Evolutionary conservation across 192 early-diverging fungal species (phyloP).

Genomic region (Coemansia sp.): DNA sequence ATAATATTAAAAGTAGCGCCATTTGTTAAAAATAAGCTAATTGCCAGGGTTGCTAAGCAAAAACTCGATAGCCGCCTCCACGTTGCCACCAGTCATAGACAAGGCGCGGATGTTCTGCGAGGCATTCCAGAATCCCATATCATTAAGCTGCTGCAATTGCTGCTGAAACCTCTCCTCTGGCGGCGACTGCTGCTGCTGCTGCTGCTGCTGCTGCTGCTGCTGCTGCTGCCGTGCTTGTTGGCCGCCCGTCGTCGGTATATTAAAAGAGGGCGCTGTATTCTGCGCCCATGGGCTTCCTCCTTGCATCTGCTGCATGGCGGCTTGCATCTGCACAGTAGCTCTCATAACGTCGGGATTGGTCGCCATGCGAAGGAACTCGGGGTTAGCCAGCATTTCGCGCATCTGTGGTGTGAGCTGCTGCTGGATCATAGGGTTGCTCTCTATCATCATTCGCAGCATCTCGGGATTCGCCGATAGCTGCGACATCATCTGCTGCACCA

Average conservation of each 20-base stretch:
- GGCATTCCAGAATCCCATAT: constrained; percentile 95
- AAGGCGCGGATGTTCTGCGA: constrained; percentile 89
- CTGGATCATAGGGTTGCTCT: constrained; percentile 77
- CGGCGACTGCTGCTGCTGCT: constrained; percentile 34
- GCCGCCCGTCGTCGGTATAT: too few relatives aligned
- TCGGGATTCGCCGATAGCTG: constrained; percentile 81
- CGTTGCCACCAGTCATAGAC: constrained; percentile 78
- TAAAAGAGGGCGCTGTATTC: neutral
- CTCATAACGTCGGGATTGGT: constrained; percentile 81
- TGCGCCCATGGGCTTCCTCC: constrained; percentile 39
- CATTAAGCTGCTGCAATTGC: constrained; percentile 82
- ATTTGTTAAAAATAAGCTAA: neutral
- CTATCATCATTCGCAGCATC: constrained; percentile 79
- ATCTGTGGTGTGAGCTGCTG: constrained; percentile 79
- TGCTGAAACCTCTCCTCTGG: constrained; percentile 59
- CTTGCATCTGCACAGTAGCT: constrained; percentile 67
- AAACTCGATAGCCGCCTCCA: constrained; percentile 91
- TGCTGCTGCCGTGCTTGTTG: neutral
- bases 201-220: constrained; percentile 16
- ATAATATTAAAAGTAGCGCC: too few relatives aligned
- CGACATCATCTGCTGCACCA: constrained; percentile 77
- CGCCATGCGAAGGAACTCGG: constrained; percentile 77
- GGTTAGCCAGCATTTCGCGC: constrained; percentile 78
- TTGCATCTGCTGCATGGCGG: constrained; percentile 40
- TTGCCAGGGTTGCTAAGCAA: constrained; percentile 49